phyloP scores from a whole-genome alignment of 805 yeast genomes.

The Nakazawaea pomicola region DNA sequence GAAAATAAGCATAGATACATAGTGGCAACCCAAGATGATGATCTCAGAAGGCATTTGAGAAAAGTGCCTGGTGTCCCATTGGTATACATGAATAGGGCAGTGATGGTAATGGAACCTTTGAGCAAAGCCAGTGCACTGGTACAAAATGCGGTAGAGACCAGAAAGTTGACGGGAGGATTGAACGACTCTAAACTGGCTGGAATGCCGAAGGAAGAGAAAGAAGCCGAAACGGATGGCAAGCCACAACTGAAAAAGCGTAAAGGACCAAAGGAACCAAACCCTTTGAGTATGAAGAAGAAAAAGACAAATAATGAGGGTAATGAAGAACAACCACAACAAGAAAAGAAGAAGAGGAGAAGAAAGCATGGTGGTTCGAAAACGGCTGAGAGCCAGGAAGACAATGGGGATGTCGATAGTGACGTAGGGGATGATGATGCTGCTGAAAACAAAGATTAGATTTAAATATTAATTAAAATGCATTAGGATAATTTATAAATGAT shows the following conservation, averaged over 20 bases:
- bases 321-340: neutral
- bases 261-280: conserved; percentile 84
- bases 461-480: neutral
- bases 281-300: conserved; percentile 82
- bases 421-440: neutral
- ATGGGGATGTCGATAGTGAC: neutral
- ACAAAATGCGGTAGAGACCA: conserved; percentile 48
- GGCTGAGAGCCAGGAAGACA: conserved; percentile 2
- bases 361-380: conserved; percentile 15
- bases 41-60: conserved; percentile 64
- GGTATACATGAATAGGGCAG: conserved; percentile 82
- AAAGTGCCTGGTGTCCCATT: conserved; percentile 86
- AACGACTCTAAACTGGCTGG: conserved; percentile 58
- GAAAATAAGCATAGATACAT: conserved; percentile 86
- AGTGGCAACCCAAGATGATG: conserved; percentile 77
- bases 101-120: conserved; percentile 93
- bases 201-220: conserved; percentile 20
- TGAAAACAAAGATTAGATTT: neutral
- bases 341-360: conserved; percentile 19
- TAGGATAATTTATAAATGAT: too few relatives aligned
- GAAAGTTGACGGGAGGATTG: conserved; percentile 73
- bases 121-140: conserved; percentile 60
- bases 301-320: conserved; percentile 23
- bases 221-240: conserved; percentile 17
- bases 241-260: conserved; percentile 41